phyloP scores from a whole-genome alignment of 176 grass and related monocot genomes.

The Phyllostachys edulis region DNA sequence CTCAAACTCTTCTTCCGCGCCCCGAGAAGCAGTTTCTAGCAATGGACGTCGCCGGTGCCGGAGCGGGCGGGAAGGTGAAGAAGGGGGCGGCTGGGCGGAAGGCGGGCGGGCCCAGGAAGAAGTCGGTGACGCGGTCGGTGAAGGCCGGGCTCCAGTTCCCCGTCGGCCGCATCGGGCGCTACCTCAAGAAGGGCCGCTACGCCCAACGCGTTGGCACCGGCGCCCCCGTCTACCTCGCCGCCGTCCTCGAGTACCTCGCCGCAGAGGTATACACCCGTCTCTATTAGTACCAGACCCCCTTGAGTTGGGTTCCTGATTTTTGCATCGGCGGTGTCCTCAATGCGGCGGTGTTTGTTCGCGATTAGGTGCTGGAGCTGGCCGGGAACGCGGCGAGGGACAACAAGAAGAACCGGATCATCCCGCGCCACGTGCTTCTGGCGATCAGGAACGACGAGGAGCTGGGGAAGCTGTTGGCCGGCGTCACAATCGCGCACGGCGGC shows the following conservation, averaged over 20 bases:
- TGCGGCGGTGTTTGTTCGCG: accelerated
- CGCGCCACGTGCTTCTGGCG: constrained; percentile 54
- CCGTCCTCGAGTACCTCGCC: constrained; percentile 75
- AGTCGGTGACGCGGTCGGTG: constrained; percentile 51
- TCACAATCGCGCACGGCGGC: constrained; percentile 57
- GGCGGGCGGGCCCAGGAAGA: constrained; percentile 53
- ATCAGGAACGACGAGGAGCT: constrained; percentile 70
- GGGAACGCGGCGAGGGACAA: constrained; percentile 63
- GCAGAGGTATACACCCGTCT: constrained; percentile 41
- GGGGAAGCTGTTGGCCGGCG: constrained; percentile 49
- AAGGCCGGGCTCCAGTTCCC: constrained; percentile 83
- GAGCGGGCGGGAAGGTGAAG: constrained; percentile 45
- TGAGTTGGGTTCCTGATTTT: neutral
- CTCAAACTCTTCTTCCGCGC: neutral
- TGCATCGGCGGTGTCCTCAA: neutral
- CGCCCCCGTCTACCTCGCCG: constrained; percentile 72
- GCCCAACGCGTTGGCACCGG: constrained; percentile 61
- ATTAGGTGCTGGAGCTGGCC: constrained; percentile 56
- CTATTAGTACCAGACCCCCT: too few species aligned
- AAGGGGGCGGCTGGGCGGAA: constrained; percentile 52
- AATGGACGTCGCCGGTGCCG: constrained; percentile 36
- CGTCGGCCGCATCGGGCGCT: constrained; percentile 69
- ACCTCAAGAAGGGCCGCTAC: constrained; percentile 72
- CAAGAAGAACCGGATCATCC: constrained; percentile 67
- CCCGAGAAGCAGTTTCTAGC: neutral